Conservation (phyloP, 352 stramenopile genomes). For the Globisporangium nunn region DNA sequence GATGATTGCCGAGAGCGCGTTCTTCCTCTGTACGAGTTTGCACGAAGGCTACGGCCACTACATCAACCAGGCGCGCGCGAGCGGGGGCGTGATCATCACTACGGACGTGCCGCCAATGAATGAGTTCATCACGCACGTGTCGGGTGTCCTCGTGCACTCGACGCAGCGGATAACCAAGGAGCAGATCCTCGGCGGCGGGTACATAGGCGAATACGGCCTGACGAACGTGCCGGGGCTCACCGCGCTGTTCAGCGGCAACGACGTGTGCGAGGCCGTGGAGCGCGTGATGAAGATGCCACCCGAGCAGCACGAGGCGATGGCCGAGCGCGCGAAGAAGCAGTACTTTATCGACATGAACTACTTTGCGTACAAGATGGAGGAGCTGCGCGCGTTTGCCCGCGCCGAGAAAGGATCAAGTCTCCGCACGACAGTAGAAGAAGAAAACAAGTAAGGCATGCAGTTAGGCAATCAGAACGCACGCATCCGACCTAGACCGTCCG, state of each 20-base stretch:
- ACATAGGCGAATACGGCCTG: constrained; percentile 43
- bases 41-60: constrained; percentile 59
- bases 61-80: constrained; percentile 52
- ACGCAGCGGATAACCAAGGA: not conserved
- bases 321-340: constrained; percentile 32
- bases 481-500: no score
- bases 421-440: constrained; percentile 7
- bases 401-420: constrained; percentile 5
- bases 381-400: constrained; percentile 27
- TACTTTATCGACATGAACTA: constrained; percentile 64
- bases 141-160: constrained; percentile 26
- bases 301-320: constrained; percentile 32
- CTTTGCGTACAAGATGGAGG: constrained; percentile 53
- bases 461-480: no score
- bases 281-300: constrained; percentile 43
- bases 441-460: not conserved
- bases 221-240: constrained; percentile 35
- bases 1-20: constrained; percentile 28
- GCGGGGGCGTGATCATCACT: constrained; percentile 37
- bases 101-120: constrained; percentile 55
- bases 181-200: constrained; percentile 33
- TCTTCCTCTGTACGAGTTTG: constrained; percentile 45
- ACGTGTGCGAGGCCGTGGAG: constrained; percentile 49
- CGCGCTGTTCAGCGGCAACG: constrained; percentile 22
- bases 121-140: constrained; percentile 29